These are phyloP conservation scores for Toxicodendron radicans DNA, from an alignment of 345 rosid species.

Conservation along the genomic window DNA sequence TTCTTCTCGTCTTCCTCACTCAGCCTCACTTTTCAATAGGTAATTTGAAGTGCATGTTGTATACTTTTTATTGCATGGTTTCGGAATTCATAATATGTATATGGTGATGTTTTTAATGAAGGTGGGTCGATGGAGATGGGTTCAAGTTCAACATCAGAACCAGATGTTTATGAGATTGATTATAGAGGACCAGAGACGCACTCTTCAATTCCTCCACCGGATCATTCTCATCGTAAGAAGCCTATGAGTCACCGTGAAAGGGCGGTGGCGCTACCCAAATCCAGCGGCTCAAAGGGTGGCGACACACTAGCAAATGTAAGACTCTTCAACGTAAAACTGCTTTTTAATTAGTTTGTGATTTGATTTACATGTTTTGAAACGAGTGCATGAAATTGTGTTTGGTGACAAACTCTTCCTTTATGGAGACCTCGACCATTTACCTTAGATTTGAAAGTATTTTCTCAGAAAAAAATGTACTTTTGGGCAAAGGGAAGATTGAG, in stretches of 20 bases:
- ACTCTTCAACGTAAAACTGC: not conserved
- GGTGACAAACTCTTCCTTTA: no score
- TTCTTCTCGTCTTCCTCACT: slow-evolving; percentile 26
- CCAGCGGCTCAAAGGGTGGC: slow-evolving; percentile 17
- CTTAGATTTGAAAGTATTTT: no score
- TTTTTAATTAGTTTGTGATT: no score
- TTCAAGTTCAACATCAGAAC: not conserved
- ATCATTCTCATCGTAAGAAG: slow-evolving; percentile 27
- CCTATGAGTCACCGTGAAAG: slow-evolving; percentile 20
- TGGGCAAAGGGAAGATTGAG: no score
- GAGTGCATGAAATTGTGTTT: no score
- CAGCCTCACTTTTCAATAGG: slow-evolving; percentile 30
- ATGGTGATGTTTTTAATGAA: not conserved
- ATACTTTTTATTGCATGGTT: no score
- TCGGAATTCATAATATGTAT: no score
- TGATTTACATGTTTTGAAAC: no score
- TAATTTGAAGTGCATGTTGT: not conserved
- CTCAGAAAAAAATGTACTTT: no score
- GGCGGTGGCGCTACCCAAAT: slow-evolving; percentile 1
- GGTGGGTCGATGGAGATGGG: slow-evolving; percentile 17
- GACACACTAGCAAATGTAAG: slow-evolving; percentile 15
- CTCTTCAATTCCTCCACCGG: slow-evolving; percentile 44
- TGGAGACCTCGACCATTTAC: no score
- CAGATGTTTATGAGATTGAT: slow-evolving; percentile 43
- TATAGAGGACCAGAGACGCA: slow-evolving; percentile 63